Conservation (phyloP, 495 filamentous ascomycete species). For the Hyaloscypha finlandica region DNA sequence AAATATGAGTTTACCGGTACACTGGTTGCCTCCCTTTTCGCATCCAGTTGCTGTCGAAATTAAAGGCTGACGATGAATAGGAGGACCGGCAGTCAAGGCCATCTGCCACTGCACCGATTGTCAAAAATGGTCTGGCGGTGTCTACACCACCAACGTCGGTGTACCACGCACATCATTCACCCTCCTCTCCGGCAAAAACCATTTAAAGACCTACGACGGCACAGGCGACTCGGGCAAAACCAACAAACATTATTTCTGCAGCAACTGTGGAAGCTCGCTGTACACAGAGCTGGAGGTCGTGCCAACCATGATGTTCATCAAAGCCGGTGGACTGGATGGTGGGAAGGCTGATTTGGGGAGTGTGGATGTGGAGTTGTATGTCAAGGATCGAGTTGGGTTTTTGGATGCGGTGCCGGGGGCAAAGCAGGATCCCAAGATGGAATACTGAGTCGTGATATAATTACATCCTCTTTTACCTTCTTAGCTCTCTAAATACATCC, state of each 20-base stretch:
- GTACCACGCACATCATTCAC: conserved; percentile 44
- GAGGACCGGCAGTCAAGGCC: conserved; percentile 38
- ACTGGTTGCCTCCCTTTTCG: neutral
- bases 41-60: neutral
- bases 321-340: conserved; percentile 45
- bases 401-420: conserved; percentile 39
- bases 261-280: conserved; percentile 40
- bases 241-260: conserved; percentile 25
- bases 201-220: conserved; percentile 38
- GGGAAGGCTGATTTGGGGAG: conserved; percentile 36
- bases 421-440: conserved; percentile 38
- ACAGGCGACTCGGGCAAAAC: conserved; percentile 43
- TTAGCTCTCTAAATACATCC: too few species aligned
- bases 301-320: conserved; percentile 43
- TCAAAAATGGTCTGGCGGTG: conserved; percentile 51
- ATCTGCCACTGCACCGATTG: conserved; percentile 53
- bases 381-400: conserved; percentile 44
- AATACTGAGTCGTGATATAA: neutral
- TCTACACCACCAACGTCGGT: conserved; percentile 48
- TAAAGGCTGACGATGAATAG: conserved; percentile 11
- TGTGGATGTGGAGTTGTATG: conserved; percentile 46
- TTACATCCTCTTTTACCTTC: too few species aligned
- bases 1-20: conserved; percentile 39
- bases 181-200: conserved; percentile 36
- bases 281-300: conserved; percentile 48